Evolutionary conservation across 441 rosid species (phyloP).

Genomic region (Arabidopsis hybrid): DNA sequence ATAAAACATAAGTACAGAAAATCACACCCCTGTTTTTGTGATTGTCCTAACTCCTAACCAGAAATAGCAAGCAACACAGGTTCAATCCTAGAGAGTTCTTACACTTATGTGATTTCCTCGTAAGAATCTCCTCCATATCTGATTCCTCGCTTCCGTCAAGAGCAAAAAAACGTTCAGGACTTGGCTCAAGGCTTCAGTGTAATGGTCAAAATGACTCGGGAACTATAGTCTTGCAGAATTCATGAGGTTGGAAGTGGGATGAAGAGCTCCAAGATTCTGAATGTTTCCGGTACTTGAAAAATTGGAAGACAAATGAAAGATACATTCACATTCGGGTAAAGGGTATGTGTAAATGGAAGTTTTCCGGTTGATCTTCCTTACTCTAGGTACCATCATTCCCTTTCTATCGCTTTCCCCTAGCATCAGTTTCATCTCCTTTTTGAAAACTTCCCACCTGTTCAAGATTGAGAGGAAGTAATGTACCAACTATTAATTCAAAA

Average conservation of each 20-base stretch:
- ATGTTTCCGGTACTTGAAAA: constrained; percentile 47
- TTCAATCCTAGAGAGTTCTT: constrained; percentile 23
- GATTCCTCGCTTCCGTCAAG: constrained; percentile 10
- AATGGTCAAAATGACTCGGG: constrained; percentile 19
- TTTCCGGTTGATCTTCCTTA: constrained; percentile 81
- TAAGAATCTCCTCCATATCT: constrained; percentile 11
- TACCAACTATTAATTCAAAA: background rate
- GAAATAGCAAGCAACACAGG: constrained; percentile 14
- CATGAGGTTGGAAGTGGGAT: constrained; percentile 37
- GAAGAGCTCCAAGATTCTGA: constrained; percentile 38
- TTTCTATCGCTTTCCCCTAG: constrained; percentile 82
- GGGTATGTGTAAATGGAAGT: constrained; percentile 88
- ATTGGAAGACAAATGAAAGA: constrained; percentile 59
- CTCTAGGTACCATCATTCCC: constrained; percentile 80
- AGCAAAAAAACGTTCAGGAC: constrained; percentile 28
- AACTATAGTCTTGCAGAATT: constrained; percentile 31
- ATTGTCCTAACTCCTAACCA: constrained; percentile 31
- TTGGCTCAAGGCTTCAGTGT: constrained; percentile 19
- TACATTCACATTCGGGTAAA: constrained; percentile 92
- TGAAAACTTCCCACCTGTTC: constrained; percentile 85
- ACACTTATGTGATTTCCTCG: constrained; percentile 22
- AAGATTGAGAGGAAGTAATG: constrained; percentile 9
- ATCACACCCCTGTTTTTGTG: constrained; percentile 24
- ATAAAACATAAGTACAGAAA: constrained; percentile 31
- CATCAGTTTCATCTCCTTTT: constrained; percentile 70